Conservation (phyloP, 1,284 basidiomycete genomes). For the Malassezia dermatis region DNA sequence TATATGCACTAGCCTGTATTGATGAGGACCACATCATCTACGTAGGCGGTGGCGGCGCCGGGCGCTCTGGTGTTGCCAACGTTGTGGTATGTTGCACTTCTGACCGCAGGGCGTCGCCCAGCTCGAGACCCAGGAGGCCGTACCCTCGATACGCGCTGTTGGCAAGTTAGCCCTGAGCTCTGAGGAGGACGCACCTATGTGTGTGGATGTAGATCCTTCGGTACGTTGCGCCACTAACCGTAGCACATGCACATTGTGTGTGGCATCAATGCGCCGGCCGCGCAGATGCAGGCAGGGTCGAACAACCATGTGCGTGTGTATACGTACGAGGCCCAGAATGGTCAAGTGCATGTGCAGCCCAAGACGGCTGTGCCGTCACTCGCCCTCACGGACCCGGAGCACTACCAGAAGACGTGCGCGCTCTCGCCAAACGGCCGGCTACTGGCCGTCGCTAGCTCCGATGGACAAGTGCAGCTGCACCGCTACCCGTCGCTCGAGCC, state of each 20-base stretch:
- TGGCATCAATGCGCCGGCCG: slow-evolving; percentile 34
- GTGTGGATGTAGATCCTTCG: slow-evolving; percentile 27
- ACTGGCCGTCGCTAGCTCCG: slow-evolving; percentile 34
- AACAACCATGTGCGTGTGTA: slow-evolving; percentile 38
- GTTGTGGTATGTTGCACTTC: slow-evolving; percentile 23
- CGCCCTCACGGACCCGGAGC: slow-evolving; percentile 10
- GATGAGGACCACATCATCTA: slow-evolving; percentile 32
- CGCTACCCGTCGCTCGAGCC: slow-evolving; percentile 29
- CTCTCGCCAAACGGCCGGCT: slow-evolving; percentile 34
- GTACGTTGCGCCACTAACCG: not conserved
- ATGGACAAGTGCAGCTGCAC: slow-evolving; percentile 34
- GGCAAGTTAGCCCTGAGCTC: slow-evolving; percentile 29
- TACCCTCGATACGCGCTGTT: not conserved
- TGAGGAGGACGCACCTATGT: slow-evolving; percentile 45
- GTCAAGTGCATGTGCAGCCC: not conserved
- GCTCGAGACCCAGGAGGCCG: not conserved
- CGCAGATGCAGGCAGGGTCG: slow-evolving; percentile 18
- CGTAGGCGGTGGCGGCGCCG: slow-evolving; percentile 41
- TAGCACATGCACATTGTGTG: slow-evolving; percentile 23
- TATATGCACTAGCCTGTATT: slow-evolving; percentile 39
- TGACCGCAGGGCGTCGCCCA: slow-evolving; percentile 1
- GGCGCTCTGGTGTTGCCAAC: slow-evolving; percentile 40
- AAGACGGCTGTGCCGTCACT: slow-evolving; percentile 14
- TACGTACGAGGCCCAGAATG: slow-evolving; percentile 13
- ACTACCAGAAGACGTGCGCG: slow-evolving; percentile 25